Conservation (phyloP, 176 grass and related monocot species). For the Saccharum officinarum region DNA sequence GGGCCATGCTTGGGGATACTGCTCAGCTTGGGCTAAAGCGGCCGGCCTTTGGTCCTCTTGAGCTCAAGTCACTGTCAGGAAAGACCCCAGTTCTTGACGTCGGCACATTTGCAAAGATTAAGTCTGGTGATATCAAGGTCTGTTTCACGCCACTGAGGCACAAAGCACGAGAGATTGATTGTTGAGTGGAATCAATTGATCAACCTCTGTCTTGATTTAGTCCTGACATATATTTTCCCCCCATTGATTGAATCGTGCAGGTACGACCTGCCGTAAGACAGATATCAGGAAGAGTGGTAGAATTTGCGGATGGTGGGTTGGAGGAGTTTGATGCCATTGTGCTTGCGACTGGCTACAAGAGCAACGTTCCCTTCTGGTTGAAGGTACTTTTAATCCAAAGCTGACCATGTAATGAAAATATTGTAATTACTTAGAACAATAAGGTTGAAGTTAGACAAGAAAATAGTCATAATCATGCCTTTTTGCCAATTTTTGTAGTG, state of each 20-base stretch:
- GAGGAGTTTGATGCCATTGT: slow-evolving; percentile 71
- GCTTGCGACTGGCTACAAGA: slow-evolving; percentile 89
- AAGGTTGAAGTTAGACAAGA: not conserved
- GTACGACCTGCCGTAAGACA: slow-evolving; percentile 55
- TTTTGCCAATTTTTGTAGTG: not conserved
- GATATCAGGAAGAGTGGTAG: slow-evolving; percentile 48
- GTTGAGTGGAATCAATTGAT: slow-evolving; percentile 3
- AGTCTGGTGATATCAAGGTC: slow-evolving; percentile 85
- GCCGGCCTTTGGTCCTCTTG: slow-evolving; percentile 71
- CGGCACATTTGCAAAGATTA: slow-evolving; percentile 87
- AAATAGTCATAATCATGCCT: not conserved
- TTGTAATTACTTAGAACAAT: not conserved
- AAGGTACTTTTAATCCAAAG: slow-evolving; percentile 51
- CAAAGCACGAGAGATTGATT: slow-evolving; percentile 14
- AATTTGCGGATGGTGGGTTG: slow-evolving; percentile 55
- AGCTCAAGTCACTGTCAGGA: slow-evolving; percentile 90
- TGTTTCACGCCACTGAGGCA: slow-evolving; percentile 27
- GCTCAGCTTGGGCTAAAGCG: slow-evolving; percentile 70
- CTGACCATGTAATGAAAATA: not conserved
- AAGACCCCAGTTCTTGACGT: slow-evolving; percentile 98
- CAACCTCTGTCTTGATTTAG: not conserved
- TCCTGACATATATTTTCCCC: slow-evolving; percentile 9
- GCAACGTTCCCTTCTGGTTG: slow-evolving; percentile 88
- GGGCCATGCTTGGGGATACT: slow-evolving; percentile 77
- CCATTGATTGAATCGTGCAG: slow-evolving; percentile 49